Percentiles rank a stretch among this genome's conserved stretches.
Conservation (phyloP, 257 asterid genomes). For the Ehretia macrophylla region DNA sequence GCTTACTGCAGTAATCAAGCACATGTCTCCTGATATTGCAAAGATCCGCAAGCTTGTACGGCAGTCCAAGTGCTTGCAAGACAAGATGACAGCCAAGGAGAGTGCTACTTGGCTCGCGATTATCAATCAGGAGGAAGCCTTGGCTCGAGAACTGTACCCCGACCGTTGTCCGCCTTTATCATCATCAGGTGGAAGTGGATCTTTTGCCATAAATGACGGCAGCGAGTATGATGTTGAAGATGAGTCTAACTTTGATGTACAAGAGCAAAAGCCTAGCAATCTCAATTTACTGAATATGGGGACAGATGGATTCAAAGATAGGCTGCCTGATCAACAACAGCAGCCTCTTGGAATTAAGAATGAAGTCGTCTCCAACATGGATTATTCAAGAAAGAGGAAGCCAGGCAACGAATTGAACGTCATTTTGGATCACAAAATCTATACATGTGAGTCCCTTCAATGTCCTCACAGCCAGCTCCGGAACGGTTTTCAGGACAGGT, state of each 20-base stretch:
- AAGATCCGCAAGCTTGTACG: conserved; percentile 81
- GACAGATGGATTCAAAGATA: conserved; percentile 34
- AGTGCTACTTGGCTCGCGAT: conserved; percentile 89
- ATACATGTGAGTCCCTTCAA: conserved; percentile 62
- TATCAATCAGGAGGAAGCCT: conserved; percentile 64
- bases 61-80: conserved; percentile 86
- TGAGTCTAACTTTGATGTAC: conserved; percentile 49
- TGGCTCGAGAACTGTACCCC: conserved; percentile 76
- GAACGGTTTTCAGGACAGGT: conserved; percentile 61
- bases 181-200: conserved; percentile 46
- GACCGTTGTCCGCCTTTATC: conserved; percentile 52
- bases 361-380: conserved; percentile 40
- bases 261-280: conserved; percentile 66
- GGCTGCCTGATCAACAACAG: conserved; percentile 35
- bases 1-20: conserved; percentile 80
- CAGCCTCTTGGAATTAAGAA: conserved; percentile 36
- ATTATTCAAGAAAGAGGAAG: conserved; percentile 63
- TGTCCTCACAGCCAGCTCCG: conserved; percentile 63
- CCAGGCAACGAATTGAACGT: conserved; percentile 34
- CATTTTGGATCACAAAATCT: conserved; percentile 49
- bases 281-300: conserved; percentile 36
- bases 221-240: conserved; percentile 81
- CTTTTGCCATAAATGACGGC: conserved; percentile 42
- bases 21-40: conserved; percentile 75
- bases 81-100: conserved; percentile 89